Conservation (phyloP, 257 asterid genomes). For the Plantago major region DNA sequence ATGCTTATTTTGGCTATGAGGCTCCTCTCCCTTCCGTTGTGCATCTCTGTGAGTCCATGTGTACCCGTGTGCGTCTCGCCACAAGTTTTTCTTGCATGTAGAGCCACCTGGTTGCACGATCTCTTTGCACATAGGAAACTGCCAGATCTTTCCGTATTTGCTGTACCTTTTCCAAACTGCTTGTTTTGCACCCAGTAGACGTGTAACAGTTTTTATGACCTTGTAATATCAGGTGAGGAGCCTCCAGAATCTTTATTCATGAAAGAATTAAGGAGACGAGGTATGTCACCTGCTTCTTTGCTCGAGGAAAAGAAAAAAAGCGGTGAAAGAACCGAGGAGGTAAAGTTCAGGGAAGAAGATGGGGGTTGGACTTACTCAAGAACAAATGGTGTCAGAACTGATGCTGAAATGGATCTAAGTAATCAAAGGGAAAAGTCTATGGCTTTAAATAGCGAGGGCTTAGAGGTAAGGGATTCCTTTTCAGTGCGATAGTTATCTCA, state of each 20-base stretch:
- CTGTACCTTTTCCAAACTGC: neutral
- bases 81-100: neutral
- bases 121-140: neutral
- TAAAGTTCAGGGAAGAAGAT: slow-evolving; percentile 69
- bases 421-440: slow-evolving; percentile 76
- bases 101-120: neutral
- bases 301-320: slow-evolving; percentile 70
- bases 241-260: slow-evolving; percentile 89
- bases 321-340: slow-evolving; percentile 40
- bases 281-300: slow-evolving; percentile 84
- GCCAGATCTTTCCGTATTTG: neutral
- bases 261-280: slow-evolving; percentile 85
- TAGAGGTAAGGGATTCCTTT: slow-evolving; percentile 57
- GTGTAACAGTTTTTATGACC: neutral
- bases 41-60: too few relatives aligned
- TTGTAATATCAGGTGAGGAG: slow-evolving; percentile 65
- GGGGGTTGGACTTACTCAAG: slow-evolving; percentile 66
- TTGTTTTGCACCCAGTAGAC: neutral
- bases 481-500: neutral
- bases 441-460: slow-evolving; percentile 96
- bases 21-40: too few relatives aligned
- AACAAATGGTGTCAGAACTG: slow-evolving; percentile 53
- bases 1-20: too few relatives aligned
- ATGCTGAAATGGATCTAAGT: slow-evolving; percentile 44
- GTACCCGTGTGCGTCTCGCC: neutral